These are phyloP conservation scores for Elsinoe perseae DNA, from an alignment of 2,329 filamentous ascomycete species.

Conservation along the genomic window DNA sequence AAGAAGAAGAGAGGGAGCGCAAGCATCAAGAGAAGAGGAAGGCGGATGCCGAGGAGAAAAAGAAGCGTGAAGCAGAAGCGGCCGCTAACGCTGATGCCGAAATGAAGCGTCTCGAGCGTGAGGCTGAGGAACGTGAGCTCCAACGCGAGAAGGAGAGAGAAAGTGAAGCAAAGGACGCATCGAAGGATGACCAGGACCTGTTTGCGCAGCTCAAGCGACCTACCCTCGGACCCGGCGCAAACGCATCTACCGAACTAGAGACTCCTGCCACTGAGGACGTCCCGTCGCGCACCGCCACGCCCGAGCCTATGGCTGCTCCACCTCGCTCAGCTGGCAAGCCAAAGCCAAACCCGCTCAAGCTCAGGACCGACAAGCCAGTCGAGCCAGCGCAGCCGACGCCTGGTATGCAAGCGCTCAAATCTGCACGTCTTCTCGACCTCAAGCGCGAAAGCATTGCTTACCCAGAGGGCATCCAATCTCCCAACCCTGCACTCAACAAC, in stretches of 20 bases:
- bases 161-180: constrained; percentile 22
- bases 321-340: constrained; percentile 46
- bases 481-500: constrained; percentile 86
- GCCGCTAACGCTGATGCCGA: constrained; percentile 48
- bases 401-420: constrained; percentile 86
- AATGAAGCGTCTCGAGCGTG: constrained; percentile 41
- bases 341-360: constrained; percentile 83
- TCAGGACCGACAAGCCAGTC: constrained; percentile 76
- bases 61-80: constrained; percentile 46
- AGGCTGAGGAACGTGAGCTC: constrained; percentile 42
- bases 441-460: constrained; percentile 68
- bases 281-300: constrained; percentile 19
- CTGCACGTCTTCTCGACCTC: constrained; percentile 77
- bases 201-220: constrained; percentile 45
- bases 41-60: constrained; percentile 43
- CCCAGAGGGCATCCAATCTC: constrained; percentile 73
- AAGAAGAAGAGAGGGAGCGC: constrained; percentile 59
- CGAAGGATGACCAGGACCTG: constrained; percentile 37
- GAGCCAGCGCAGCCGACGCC: constrained; percentile 91
- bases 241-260: constrained; percentile 21
- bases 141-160: constrained; percentile 34
- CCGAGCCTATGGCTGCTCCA: constrained; percentile 25
- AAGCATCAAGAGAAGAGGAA: constrained; percentile 65
- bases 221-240: constrained; percentile 40
- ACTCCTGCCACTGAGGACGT: constrained; percentile 15